Evolutionary conservation across 345 rosid species (phyloP).

Genomic region (Lumnitzera racemosa): DNA sequence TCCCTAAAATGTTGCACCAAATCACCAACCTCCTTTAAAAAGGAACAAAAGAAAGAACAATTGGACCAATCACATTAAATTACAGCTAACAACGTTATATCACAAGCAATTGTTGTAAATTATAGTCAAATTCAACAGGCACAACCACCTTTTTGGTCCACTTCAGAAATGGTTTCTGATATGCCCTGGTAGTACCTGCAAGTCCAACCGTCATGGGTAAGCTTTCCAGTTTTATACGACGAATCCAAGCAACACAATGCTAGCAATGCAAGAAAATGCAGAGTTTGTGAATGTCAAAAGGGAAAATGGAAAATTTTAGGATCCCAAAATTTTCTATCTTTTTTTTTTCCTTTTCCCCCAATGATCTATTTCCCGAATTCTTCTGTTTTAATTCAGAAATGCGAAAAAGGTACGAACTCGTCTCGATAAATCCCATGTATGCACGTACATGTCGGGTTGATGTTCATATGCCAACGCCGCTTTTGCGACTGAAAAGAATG

Average conservation of each 20-base stretch:
- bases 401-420: background rate
- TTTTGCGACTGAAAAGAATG: constrained; percentile 58
- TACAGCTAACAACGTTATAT: background rate
- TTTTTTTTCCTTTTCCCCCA: background rate
- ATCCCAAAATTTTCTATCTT: background rate
- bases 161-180: constrained; percentile 50
- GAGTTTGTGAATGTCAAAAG: too few relatives aligned
- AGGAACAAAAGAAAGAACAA: background rate
- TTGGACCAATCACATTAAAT: background rate
- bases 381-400: too few relatives aligned
- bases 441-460: constrained; percentile 44
- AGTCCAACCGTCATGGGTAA: background rate
- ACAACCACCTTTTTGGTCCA: constrained; percentile 57
- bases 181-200: constrained; percentile 53
- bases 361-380: too few relatives aligned
- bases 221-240: too few relatives aligned
- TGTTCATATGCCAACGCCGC: constrained; percentile 48
- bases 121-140: constrained; percentile 38
- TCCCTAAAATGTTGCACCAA: too few relatives aligned
- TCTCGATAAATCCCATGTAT: background rate
- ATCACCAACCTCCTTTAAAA: too few relatives aligned
- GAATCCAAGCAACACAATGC: too few relatives aligned
- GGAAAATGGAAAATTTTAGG: too few relatives aligned
- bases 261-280: too few relatives aligned
- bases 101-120: too few relatives aligned